These are phyloP conservation scores for Cercophora newfieldiana DNA, from an alignment of 495 filamentous ascomycete genomes.

Conservation along the genomic window DNA sequence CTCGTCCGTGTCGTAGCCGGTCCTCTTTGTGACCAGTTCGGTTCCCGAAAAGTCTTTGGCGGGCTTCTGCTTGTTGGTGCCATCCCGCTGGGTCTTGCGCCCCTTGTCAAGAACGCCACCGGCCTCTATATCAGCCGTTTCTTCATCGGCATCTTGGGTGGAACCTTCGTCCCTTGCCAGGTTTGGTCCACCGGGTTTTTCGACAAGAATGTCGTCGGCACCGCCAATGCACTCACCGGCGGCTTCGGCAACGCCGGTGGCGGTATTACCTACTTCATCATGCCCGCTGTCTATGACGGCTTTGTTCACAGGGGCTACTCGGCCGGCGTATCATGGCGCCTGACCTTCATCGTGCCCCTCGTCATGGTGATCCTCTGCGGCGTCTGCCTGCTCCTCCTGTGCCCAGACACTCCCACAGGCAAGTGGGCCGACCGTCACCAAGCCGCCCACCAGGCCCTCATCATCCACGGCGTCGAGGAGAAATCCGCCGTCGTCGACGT, in stretches of 20 bases:
- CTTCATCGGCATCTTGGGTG: conserved; percentile 92
- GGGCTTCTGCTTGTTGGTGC: conserved; percentile 70
- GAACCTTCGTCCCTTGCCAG: conserved; percentile 89
- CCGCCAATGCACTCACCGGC: conserved; percentile 82
- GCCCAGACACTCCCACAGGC: conserved; percentile 82
- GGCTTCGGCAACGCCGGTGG: conserved; percentile 91
- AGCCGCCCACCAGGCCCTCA: conserved; percentile 47
- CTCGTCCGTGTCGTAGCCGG: conserved; percentile 81
- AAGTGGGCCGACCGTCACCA: conserved; percentile 75
- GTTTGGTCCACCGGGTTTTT: conserved; percentile 96
- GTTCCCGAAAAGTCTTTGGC: conserved; percentile 80
- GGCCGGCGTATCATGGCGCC: conserved; percentile 74
- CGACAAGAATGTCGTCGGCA: conserved; percentile 92
- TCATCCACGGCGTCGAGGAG: conserved; percentile 40
- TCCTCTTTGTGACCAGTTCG: conserved; percentile 80
- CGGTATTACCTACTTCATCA: conserved; percentile 85
- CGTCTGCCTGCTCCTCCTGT: conserved; percentile 68
- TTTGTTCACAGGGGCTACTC: conserved; percentile 63
- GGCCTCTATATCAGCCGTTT: conserved; percentile 81
- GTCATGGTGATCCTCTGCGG: conserved; percentile 68
- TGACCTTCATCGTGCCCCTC: conserved; percentile 82
- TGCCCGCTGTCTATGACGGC: conserved; percentile 88
- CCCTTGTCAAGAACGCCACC: conserved; percentile 65
- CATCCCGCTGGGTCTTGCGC: conserved; percentile 82
- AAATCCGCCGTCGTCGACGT: conserved; percentile 47